phyloP scores from a whole-genome alignment of 805 yeast species.

The Saccharomycopsis lassenensis region DNA sequence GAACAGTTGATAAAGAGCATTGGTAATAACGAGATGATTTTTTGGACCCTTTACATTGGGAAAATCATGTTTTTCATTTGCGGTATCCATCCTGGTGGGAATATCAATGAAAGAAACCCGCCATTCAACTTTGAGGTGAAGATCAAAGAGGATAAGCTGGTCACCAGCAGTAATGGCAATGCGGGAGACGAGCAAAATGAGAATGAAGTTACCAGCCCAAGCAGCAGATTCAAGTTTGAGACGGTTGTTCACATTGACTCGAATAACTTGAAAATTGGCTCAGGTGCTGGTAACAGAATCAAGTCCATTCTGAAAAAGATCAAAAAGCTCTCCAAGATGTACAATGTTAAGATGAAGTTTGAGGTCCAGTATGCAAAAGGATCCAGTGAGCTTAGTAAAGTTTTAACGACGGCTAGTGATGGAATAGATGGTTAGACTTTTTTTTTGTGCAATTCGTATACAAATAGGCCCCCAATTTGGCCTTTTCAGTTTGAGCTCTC shows the following conservation, averaged over 20 bases:
- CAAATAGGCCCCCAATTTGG: too few relatives aligned
- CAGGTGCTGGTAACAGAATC: conserved; percentile 18
- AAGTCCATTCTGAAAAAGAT: conserved; percentile 16
- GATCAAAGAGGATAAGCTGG: conserved; percentile 8
- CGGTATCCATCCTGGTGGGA: conserved; percentile 76
- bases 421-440: too few relatives aligned
- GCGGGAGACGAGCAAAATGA: conserved; percentile 10
- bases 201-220: conserved; percentile 1
- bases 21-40: conserved; percentile 29
- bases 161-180: background rate
- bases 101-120: conserved; percentile 44
- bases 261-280: conserved; percentile 16
- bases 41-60: conserved; percentile 70
- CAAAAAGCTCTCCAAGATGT: conserved; percentile 14
- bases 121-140: conserved; percentile 17
- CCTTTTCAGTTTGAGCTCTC: too few relatives aligned
- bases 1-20: conserved; percentile 38
- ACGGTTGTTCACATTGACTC: conserved; percentile 11
- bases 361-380: conserved; percentile 11
- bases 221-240: conserved; percentile 9
- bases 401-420: too few relatives aligned
- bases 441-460: too few relatives aligned
- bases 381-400: background rate
- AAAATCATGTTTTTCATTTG: conserved; percentile 67
- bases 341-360: conserved; percentile 17